These are phyloP conservation scores for Mortierella sp. DNA, from an alignment of 371 early-diverging fungal genomes.

Conservation along the genomic window DNA sequence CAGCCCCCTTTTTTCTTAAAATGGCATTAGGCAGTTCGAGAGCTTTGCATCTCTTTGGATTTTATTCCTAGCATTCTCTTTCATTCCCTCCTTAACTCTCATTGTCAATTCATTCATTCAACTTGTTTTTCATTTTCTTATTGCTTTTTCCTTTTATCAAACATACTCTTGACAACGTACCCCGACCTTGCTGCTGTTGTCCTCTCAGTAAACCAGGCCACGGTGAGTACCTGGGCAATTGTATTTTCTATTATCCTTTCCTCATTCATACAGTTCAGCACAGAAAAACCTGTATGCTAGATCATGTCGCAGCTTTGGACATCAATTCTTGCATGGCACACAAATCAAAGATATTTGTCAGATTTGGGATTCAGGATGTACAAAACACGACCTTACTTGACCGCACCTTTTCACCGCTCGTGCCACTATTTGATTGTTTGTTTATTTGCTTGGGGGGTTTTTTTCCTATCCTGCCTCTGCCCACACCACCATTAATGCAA, in stretches of 20 bases:
- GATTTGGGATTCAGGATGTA: not conserved
- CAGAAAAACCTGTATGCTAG: not conserved
- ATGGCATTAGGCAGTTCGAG: not conserved
- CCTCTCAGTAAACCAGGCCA: not conserved
- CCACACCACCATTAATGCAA: too few species aligned
- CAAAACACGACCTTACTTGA: too few species aligned
- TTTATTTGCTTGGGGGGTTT: not conserved
- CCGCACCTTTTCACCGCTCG: too few species aligned
- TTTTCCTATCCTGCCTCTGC: too few species aligned
- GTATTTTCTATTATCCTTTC: not conserved
- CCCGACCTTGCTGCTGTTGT: not conserved
- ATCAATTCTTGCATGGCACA: not conserved
- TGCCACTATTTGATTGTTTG: too few species aligned
- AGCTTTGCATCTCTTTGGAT: not conserved
- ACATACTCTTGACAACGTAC: not conserved
- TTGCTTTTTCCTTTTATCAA: not conserved
- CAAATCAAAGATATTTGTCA: not conserved
- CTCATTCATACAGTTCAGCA: not conserved
- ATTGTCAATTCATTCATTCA: not conserved
- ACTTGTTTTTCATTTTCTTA: not conserved
- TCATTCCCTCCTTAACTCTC: not conserved
- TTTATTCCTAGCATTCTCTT: slow-evolving; percentile 6
- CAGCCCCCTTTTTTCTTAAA: not conserved
- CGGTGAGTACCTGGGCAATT: slow-evolving; percentile 1
- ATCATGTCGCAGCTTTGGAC: not conserved